phyloP scores from a whole-genome alignment of 1,139 yeast genomes.

The Debaryomyces singareniensis region DNA sequence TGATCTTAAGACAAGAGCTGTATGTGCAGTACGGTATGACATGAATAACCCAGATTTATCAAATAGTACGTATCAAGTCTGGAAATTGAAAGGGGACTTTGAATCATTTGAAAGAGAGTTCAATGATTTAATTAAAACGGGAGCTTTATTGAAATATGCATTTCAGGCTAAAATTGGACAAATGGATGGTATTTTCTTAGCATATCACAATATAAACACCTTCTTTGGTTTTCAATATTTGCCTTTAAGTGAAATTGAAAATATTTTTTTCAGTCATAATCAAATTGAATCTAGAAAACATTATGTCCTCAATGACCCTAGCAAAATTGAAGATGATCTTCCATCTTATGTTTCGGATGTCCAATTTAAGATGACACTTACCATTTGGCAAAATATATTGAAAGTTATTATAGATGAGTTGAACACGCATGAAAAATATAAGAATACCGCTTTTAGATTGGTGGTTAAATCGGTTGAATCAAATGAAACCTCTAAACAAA shows the following conservation, averaged over 20 bases:
- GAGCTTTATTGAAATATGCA: constrained; percentile 73
- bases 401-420: constrained; percentile 28
- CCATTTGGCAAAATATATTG: constrained; percentile 50
- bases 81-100: constrained; percentile 51
- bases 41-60: constrained; percentile 51
- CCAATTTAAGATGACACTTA: constrained; percentile 64
- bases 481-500: constrained; percentile 5
- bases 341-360: constrained; percentile 57
- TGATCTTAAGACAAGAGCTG: constrained; percentile 90
- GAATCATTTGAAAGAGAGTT: constrained; percentile 81
- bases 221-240: constrained; percentile 90
- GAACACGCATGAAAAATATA: constrained; percentile 7
- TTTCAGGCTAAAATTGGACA: constrained; percentile 92
- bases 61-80: constrained; percentile 60
- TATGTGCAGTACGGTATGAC: constrained; percentile 78
- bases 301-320: constrained; percentile 31
- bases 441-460: constrained; percentile 23
- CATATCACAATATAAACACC: constrained; percentile 76
- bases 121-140: constrained; percentile 65
- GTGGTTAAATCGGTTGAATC: constrained; percentile 14
- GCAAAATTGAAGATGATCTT: constrained; percentile 20
- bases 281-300: constrained; percentile 15
- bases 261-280: constrained; percentile 21
- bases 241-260: constrained; percentile 68
- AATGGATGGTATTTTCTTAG: constrained; percentile 94